Base-by-base conservation (phyloP, 2,329 filamentous ascomycete genomes). In the Botrytis cinerea region DNA sequence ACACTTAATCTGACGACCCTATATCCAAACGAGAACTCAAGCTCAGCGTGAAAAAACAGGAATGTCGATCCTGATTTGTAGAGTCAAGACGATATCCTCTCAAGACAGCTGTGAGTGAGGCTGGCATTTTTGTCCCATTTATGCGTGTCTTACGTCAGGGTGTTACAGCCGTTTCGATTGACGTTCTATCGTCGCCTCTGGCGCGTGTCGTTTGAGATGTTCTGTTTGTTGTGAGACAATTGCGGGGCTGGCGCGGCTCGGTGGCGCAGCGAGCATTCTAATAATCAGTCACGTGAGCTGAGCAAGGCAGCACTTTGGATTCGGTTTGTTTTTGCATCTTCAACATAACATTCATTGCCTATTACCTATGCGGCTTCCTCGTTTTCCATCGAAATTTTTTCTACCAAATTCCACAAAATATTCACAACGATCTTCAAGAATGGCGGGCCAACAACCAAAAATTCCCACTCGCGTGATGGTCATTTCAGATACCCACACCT, bases 401-500 rank as follows among this genome's bases (percentile, higher is more conserved):
- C 7, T 28, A 2, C 9, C 6, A 7, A 57, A 40, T 1, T 28
- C 16, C 2, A 57, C 25, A 2, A 32, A 18, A 28, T 0, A 5
- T 28, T 10, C 25, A 20, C n/a, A 28, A 38, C 22, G 62, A 46
- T 16, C 22, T 9, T 1, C 16, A 18, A 74, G 72, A 43, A 72
- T 71, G 62, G 43, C 74, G 22, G 5, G 25, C 64, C 25, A 28
- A 54, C 35, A 18, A 45, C 9, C 18, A 4, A 76, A 74, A 28
- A 63, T 79, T 18, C 70, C 75, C 8, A 79, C 79, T 4, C 75
- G 76, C 2, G 78, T 80, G 46, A 71, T 80, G 40, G 76, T 80
- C 68, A 76, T 80, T 20, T 80, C 78, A 20, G 79, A 80, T 61
- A 80, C 79, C 1, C 79, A 80, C 69, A 74, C 75, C 70, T 80